phyloP scores from a whole-genome alignment of 805 yeast species.

The Priceomyces haplophilus region DNA sequence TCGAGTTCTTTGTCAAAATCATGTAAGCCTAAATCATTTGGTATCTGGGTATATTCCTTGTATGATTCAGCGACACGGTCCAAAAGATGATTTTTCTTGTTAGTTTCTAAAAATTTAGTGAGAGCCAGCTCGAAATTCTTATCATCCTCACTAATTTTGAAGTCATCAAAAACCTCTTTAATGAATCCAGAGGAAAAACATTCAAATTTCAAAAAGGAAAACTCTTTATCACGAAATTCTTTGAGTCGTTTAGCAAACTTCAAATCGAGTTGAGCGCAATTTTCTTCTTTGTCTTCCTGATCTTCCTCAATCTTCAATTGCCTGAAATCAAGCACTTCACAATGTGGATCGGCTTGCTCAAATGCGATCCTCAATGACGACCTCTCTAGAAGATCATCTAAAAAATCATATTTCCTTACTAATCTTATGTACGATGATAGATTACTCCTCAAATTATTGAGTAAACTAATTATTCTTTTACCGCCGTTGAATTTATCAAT shows the following conservation, averaged over 20 bases:
- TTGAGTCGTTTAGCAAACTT: constrained; percentile 3
- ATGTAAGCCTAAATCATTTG: constrained; percentile 19
- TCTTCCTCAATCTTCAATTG: not conserved
- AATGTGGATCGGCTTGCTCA: not conserved
- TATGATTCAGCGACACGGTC: not conserved
- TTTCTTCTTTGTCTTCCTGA: not conserved
- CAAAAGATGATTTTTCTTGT: not conserved
- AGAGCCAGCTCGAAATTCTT: not conserved
- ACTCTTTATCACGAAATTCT: constrained; percentile 4
- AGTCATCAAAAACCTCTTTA: not conserved
- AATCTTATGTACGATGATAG: constrained; percentile 1
- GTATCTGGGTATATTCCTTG: constrained; percentile 14
- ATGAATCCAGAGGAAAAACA: constrained; percentile 2
- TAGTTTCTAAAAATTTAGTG: not conserved
- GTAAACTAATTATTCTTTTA: constrained; percentile 1
- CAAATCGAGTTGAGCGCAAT: not conserved
- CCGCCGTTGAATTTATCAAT: constrained; percentile 5
- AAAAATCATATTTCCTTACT: constrained; percentile 8
- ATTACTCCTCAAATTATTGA: not conserved
- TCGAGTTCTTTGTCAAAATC: constrained; percentile 13
- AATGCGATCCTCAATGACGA: not conserved
- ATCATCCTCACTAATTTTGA: not conserved
- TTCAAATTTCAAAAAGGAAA: constrained; percentile 2
- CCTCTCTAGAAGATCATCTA: constrained; percentile 9
- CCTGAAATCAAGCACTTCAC: not conserved